Evolutionary conservation across 352 stramenopile genomes (phyloP).

Genomic region (Thalassiosira ordinaria): DNA sequence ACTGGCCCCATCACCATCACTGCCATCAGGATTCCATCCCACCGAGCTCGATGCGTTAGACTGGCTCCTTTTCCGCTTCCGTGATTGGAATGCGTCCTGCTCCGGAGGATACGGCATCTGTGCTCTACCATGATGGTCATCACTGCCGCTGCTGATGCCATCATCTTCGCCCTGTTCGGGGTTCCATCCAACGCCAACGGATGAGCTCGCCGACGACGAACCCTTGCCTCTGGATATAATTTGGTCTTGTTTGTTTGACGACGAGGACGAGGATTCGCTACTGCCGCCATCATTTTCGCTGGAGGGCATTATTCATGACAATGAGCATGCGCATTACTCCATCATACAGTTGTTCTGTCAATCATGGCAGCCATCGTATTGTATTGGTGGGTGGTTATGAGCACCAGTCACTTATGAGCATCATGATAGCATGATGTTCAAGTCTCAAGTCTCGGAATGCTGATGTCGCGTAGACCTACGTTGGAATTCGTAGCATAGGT

Average conservation of each 20-base stretch:
- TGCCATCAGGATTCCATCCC: constrained; percentile 8
- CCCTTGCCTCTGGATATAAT: too few relatives aligned
- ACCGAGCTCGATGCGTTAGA: constrained; percentile 14
- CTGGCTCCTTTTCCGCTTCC: constrained; percentile 1
- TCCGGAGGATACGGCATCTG: neutral
- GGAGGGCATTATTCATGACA: neutral
- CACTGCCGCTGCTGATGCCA: neutral
- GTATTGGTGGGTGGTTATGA: too few relatives aligned
- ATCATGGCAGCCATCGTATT: too few relatives aligned
- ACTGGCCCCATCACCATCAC: neutral
- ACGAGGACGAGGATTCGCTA: constrained; percentile 1
- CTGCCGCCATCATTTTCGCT: neutral
- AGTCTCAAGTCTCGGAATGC: too few relatives aligned
- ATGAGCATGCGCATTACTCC: too few relatives aligned
- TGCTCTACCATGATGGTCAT: neutral
- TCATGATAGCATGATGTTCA: too few relatives aligned
- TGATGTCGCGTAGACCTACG: too few relatives aligned
- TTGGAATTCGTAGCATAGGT: too few relatives aligned
- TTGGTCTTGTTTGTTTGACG: constrained; percentile 2
- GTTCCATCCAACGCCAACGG: neutral
- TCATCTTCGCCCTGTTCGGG: neutral
- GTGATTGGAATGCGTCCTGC: neutral
- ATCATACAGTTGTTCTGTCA: too few relatives aligned
- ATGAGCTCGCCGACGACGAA: constrained; percentile 8
- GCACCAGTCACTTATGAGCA: too few relatives aligned